A percentile compares a stretch with the other conserved stretches of the same genome.
Conservation (phyloP, 2,329 filamentous ascomycete genomes). For the Periconia digitata region DNA sequence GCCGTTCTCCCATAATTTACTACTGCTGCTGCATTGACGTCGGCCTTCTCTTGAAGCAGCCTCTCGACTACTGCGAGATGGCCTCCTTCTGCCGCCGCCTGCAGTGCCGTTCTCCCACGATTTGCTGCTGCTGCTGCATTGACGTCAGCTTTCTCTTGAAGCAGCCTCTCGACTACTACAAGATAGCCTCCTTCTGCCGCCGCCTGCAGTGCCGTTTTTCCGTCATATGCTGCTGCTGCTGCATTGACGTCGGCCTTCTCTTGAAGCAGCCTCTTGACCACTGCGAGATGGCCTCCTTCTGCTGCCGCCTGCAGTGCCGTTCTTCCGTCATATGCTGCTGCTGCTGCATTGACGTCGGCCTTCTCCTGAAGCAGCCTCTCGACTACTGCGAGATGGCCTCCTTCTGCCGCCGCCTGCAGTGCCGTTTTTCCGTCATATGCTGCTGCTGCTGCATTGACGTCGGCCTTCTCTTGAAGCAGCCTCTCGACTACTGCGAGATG, state of each 20-base stretch:
- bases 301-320: conserved; percentile 8
- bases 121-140: conserved; percentile 8
- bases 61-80: conserved; percentile 8
- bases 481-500: conserved; percentile 8
- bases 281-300: conserved; percentile 7
- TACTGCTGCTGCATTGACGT: conserved; percentile 6
- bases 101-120: conserved; percentile 10
- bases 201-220: conserved; percentile 14
- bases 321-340: conserved; percentile 10
- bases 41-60: conserved; percentile 9
- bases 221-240: conserved; percentile 6
- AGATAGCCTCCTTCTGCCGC: conserved; percentile 14
- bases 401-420: conserved; percentile 10
- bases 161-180: conserved; percentile 13
- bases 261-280: conserved; percentile 13
- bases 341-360: conserved; percentile 9
- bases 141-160: conserved; percentile 11
- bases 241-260: conserved; percentile 12
- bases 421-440: conserved; percentile 5
- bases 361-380: conserved; percentile 10
- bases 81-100: conserved; percentile 12
- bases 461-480: conserved; percentile 9
- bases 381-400: conserved; percentile 11
- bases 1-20: conserved; percentile 5
- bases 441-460: conserved; percentile 6